Evolutionary conservation across 2,329 filamentous ascomycete genomes (phyloP).

Genomic region (Diplodia scrobiculata): DNA sequence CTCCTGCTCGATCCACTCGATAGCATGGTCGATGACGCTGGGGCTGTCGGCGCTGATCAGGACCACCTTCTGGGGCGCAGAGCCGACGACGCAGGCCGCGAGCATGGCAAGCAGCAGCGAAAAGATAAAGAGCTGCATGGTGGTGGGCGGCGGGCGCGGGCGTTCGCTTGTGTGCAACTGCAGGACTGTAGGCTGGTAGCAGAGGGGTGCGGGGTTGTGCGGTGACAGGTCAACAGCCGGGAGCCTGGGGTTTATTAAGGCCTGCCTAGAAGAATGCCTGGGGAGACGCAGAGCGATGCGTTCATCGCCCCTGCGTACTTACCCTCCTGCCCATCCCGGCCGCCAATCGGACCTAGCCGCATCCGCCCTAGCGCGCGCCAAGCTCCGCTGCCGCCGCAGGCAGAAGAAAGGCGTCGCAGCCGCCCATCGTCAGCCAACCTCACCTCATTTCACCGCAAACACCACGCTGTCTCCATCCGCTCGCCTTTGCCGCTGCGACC

Average conservation of each 20-base stretch:
- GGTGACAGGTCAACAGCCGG: neutral
- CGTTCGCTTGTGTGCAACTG: neutral
- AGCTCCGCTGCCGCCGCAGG: neutral
- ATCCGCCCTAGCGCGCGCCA: slow-evolving; percentile 13
- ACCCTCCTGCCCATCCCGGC: slow-evolving; percentile 18
- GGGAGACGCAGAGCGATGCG: slow-evolving; percentile 10
- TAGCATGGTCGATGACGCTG: slow-evolving; percentile 69
- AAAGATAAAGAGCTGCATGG: slow-evolving; percentile 67
- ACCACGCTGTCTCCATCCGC: slow-evolving; percentile 12
- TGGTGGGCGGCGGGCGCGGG: slow-evolving; percentile 36
- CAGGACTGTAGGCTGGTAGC: neutral
- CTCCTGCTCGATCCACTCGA: slow-evolving; percentile 66
- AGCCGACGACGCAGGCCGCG: slow-evolving; percentile 63
- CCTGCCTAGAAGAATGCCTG: slow-evolving; percentile 10
- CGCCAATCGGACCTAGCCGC: neutral
- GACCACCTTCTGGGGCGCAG: slow-evolving; percentile 65
- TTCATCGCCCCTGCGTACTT: slow-evolving; percentile 18
- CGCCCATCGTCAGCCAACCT: slow-evolving; percentile 23
- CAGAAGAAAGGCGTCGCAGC: slow-evolving; percentile 19
- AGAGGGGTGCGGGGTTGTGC: neutral
- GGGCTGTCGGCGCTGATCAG: slow-evolving; percentile 76
- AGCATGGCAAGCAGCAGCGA: slow-evolving; percentile 61
- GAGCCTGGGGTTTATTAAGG: slow-evolving; percentile 6
- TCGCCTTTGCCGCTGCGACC: slow-evolving; percentile 3
- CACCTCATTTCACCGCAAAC: slow-evolving; percentile 15